Evolutionary conservation across 2,329 filamentous ascomycete species (phyloP).

Genomic region (Neocatenulostroma microsporum): DNA sequence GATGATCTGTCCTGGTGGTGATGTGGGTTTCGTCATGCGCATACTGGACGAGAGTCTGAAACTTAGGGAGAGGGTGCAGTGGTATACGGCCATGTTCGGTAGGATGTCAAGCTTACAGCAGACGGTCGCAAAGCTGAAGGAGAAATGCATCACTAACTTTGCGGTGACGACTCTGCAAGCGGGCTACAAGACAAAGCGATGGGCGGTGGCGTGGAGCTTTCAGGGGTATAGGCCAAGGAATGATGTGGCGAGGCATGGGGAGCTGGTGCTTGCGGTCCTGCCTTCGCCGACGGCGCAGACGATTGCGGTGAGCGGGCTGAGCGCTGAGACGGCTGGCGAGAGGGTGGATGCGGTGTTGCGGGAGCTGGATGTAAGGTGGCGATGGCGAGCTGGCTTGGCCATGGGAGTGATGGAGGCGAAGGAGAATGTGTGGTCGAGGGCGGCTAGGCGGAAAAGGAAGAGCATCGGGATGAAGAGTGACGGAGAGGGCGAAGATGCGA

Average conservation of each 20-base stretch:
- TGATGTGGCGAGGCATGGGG: slow-evolving; percentile 25
- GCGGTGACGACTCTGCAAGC: slow-evolving; percentile 75
- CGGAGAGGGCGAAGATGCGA: slow-evolving; percentile 15
- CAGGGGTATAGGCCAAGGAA: slow-evolving; percentile 55
- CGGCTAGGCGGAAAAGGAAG: slow-evolving; percentile 57
- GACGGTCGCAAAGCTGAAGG: slow-evolving; percentile 52
- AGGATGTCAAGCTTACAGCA: slow-evolving; percentile 62
- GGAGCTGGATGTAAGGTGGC: slow-evolving; percentile 56
- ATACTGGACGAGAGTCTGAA: slow-evolving; percentile 63
- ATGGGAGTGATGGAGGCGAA: slow-evolving; percentile 56
- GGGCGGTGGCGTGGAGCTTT: slow-evolving; percentile 88
- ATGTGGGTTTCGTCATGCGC: slow-evolving; percentile 63
- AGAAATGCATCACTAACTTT: slow-evolving; percentile 61
- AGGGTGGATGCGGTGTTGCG: slow-evolving; percentile 44
- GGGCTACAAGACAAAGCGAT: slow-evolving; percentile 69
- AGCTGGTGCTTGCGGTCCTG: slow-evolving; percentile 22
- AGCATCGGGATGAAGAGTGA: slow-evolving; percentile 21
- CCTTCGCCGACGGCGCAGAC: slow-evolving; percentile 43
- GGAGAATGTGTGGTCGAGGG: slow-evolving; percentile 72
- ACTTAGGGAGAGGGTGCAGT: slow-evolving; percentile 57
- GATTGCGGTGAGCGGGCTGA: slow-evolving; percentile 31
- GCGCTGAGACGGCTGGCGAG: slow-evolving; percentile 23
- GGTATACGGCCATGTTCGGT: slow-evolving; percentile 90
- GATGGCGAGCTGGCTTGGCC: slow-evolving; percentile 49
- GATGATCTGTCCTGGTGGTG: slow-evolving; percentile 71